Conservation (phyloP, 2,329 filamentous ascomycete genomes). For the Fusarium sp. region DNA sequence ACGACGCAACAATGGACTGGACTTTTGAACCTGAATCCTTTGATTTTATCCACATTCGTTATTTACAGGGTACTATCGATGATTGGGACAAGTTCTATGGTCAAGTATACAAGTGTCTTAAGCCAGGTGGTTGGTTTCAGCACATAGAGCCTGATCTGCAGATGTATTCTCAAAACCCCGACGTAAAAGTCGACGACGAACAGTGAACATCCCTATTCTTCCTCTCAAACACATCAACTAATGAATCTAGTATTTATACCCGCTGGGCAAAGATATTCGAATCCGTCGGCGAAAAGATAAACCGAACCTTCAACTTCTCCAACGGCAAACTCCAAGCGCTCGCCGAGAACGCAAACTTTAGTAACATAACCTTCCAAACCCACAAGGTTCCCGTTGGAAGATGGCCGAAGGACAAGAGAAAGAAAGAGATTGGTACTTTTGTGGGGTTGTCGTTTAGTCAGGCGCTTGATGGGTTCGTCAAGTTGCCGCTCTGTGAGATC, state of each 20-base stretch:
- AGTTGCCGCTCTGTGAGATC: slow-evolving; percentile 39
- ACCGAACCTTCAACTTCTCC: slow-evolving; percentile 35
- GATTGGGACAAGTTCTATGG: slow-evolving; percentile 46
- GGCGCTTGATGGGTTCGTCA: slow-evolving; percentile 39
- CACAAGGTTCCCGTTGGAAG: slow-evolving; percentile 32
- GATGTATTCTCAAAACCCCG: slow-evolving; percentile 30
- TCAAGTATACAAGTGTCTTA: slow-evolving; percentile 33
- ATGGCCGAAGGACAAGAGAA: slow-evolving; percentile 39
- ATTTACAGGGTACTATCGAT: slow-evolving; percentile 44
- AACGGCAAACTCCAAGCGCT: slow-evolving; percentile 32
- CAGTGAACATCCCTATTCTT: slow-evolving; percentile 9
- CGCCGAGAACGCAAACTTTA: slow-evolving; percentile 26
- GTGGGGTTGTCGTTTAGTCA: slow-evolving; percentile 40
- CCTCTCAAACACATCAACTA: rapidly evolving
- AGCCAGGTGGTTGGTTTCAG: slow-evolving; percentile 44
- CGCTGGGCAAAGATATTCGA: slow-evolving; percentile 33
- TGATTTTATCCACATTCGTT: slow-evolving; percentile 51
- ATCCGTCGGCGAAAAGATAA: slow-evolving; percentile 31
- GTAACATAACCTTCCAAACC: not conserved
- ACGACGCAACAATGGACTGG: slow-evolving; percentile 57
- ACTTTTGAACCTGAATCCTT: slow-evolving; percentile 48
- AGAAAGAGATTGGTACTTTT: slow-evolving; percentile 40
- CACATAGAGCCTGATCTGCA: slow-evolving; percentile 43
- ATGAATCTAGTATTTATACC: slow-evolving; percentile 18
- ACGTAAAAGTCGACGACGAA: slow-evolving; percentile 14